Base-by-base conservation (phyloP, 1,284 basidiomycete species). In the Cryptococcus amylolentus region DNA sequence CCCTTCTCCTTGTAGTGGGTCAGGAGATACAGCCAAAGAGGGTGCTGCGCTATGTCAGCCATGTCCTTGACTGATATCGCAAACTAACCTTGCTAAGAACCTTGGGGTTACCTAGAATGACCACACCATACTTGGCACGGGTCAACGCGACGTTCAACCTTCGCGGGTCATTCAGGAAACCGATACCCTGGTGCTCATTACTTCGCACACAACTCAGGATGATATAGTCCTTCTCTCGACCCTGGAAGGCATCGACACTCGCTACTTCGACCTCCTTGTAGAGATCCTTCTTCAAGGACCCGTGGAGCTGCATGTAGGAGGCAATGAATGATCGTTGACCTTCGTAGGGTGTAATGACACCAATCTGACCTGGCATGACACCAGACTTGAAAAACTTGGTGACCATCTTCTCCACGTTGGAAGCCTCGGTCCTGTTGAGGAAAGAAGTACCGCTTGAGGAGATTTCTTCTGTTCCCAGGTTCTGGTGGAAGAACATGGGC, bases 401-500 rank as follows among this genome's bases (percentile, higher is more conserved):
- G 40, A 98, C 93, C 67, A 98, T 97, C 84, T 98, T 98, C 79
- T 99, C 96, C 39, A 98, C 96, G 67, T 98, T 98, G 39, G 91
- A 93, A 1, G 96, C 95, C 76, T 99, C 96, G 37, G 95, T 98
- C 71, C 95, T 85, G 77, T 99, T 98, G 67, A 99, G 82, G 84
- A 97, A 98, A 8, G 95, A 98, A 0, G 96, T 99, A 49, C 96
- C 96, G 72, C 91, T 95, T 55, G 90, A 92, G 26, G 94, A 98
- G 63, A 99, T 98, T 77, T 99, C 96, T 75, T 99, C 96, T 67
- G 98, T 96, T 0, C 96, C 96, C 47, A 98, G 78, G 72, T 98
- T 98, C 81, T 98, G 94, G 79, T 98, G 97, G 81, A 98, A 99
- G 82, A 98, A 96, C 95, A 98, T 98, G 18, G 96, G 96, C 7